Percentiles rank a stretch among this genome's conserved stretches.
These are phyloP conservation scores for Chlorella vulgaris DNA, from an alignment of 139 green algal species.

Conservation along the genomic window DNA sequence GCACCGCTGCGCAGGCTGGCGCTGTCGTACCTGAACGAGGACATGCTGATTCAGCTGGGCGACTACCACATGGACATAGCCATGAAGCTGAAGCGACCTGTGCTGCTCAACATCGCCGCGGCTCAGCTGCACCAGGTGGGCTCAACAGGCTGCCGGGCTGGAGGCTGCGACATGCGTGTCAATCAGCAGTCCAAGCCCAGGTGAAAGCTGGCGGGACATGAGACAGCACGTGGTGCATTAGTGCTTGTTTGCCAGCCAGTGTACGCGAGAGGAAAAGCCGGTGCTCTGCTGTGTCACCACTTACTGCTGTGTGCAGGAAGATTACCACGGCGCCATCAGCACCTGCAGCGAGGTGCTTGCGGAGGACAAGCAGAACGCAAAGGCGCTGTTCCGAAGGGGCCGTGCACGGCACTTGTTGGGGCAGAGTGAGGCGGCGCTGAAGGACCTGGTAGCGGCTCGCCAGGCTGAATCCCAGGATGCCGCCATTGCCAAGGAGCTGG, in stretches of 20 bases:
- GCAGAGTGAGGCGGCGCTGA: constrained; percentile 61
- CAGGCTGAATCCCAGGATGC: constrained; percentile 22
- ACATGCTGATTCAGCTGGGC: constrained; percentile 85
- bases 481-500: constrained; percentile 31
- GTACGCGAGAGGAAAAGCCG: not conserved
- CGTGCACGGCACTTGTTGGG: constrained; percentile 58
- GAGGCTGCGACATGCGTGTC: not conserved
- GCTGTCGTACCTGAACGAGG: constrained; percentile 79
- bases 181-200: too few relatives aligned
- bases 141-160: not conserved
- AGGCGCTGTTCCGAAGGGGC: constrained; percentile 80
- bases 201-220: too few relatives aligned
- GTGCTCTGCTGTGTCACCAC: too few relatives aligned
- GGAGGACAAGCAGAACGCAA: constrained; percentile 46
- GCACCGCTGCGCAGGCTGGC: constrained; percentile 46
- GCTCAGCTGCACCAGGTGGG: constrained; percentile 50
- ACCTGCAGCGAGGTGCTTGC: constrained; percentile 49
- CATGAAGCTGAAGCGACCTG: constrained; percentile 50
- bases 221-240: too few relatives aligned
- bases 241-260: not conserved
- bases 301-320: too few relatives aligned
- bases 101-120: constrained; percentile 74
- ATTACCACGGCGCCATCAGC: constrained; percentile 62
- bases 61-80: constrained; percentile 68
- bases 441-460: constrained; percentile 61